Conservation (phyloP, 495 filamentous ascomycete genomes). For the Aspergillus avenaceus region DNA sequence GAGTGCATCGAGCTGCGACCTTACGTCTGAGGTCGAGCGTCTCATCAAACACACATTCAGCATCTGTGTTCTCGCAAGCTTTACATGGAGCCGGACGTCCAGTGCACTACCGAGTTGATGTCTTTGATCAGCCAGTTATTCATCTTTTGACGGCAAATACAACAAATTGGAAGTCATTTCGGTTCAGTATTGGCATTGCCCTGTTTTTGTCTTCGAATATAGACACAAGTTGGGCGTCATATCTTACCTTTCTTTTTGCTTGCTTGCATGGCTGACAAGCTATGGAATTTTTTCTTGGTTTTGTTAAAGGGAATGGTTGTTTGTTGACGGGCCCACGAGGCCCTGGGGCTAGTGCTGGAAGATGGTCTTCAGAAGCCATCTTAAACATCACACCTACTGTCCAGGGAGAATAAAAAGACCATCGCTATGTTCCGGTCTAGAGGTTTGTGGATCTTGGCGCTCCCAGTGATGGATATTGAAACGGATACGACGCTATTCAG, state of each 20-base stretch:
- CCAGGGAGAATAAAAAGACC: not conserved
- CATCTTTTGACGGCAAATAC: not conserved
- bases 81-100: conserved; percentile 35
- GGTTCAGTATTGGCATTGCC: not conserved
- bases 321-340: conserved; percentile 22
- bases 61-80: conserved; percentile 27
- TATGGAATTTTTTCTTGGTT: conserved; percentile 39
- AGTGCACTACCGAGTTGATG: conserved; percentile 29
- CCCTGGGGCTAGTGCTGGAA: conserved; percentile 31
- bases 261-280: conserved; percentile 39
- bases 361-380: conserved; percentile 23
- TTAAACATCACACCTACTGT: conserved; percentile 1
- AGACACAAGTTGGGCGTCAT: too few species aligned
- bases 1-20: conserved; percentile 34
- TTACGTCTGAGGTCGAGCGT: conserved; percentile 38
- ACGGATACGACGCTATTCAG: not conserved
- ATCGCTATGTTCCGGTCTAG: not conserved
- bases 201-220: too few species aligned
- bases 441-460: not conserved
- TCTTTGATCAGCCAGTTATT: conserved; percentile 1
- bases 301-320: conserved; percentile 14
- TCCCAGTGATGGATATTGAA: not conserved
- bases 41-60: conserved; percentile 38
- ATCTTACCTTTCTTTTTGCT: conserved; percentile 38
- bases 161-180: not conserved